These are phyloP conservation scores for Trichoderma afroharzianum DNA, from an alignment of 2,329 filamentous ascomycete genomes.

Conservation along the genomic window DNA sequence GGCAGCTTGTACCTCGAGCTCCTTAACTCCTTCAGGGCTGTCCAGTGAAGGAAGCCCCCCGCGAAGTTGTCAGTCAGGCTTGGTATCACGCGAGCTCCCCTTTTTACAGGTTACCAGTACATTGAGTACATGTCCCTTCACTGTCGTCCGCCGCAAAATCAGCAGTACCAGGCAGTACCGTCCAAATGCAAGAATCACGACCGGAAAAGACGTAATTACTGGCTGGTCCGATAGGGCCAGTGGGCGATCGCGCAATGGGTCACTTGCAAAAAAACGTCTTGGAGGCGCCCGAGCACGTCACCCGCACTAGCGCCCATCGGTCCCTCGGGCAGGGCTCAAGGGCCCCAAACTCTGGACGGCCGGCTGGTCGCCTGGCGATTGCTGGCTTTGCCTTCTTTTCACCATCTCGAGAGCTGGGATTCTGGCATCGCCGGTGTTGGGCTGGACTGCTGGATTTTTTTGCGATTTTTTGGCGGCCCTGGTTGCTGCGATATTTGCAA, in stretches of 20 bases:
- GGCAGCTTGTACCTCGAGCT: background rate
- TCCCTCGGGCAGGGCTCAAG: slow-evolving; percentile 15
- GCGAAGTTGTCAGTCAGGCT: background rate
- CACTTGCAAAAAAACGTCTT: slow-evolving; percentile 16
- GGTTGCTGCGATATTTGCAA: slow-evolving; percentile 12
- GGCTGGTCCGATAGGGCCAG: slow-evolving; percentile 3
- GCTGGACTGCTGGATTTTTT: background rate
- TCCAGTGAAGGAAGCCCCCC: background rate
- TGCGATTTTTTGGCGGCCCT: background rate
- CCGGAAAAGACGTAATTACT: background rate
- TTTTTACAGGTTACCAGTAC: background rate
- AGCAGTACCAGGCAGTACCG: background rate
- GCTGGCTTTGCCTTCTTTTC: background rate
- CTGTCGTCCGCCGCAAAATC: background rate
- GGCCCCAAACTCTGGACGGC: background rate
- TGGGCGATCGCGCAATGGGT: slow-evolving; percentile 18
- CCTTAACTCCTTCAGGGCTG: too few relatives aligned
- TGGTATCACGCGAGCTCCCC: background rate
- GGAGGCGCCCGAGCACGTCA: slow-evolving; percentile 19
- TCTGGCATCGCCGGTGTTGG: background rate
- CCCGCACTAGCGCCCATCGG: slow-evolving; percentile 19
- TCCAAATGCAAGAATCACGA: background rate
- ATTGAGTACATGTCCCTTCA: background rate
- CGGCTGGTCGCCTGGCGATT: slow-evolving; percentile 8
- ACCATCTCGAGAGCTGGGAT: background rate